Base-by-base conservation (phyloP, 495 filamentous ascomycete genomes). In the Podospora conica region DNA sequence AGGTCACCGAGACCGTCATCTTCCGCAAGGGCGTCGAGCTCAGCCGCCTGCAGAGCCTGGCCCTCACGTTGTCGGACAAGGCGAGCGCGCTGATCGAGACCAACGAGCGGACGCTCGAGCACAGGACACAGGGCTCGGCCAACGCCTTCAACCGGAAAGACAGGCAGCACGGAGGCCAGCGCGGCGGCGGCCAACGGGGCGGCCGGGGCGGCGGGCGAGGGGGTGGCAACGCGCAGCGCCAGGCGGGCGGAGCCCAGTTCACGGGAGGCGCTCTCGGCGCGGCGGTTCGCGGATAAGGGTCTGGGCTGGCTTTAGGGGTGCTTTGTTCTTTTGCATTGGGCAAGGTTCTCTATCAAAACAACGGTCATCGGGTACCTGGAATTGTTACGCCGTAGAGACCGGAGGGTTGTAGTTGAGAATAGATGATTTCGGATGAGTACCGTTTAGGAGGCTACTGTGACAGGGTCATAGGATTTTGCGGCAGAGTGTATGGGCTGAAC, bases 1-100 rank as follows among this genome's bases (percentile, higher is more conserved):
- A 98, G 79, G 96, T 99, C 79, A 97, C 94, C 77, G 87, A 90
- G 66, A 94, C 92, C 48, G 93, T 99, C 77, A 92, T 98, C 80
- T 99, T 99, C 91, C 88, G 96, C 78, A 98, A 98, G 88, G 95
- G 95, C 58, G 95, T 99, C 63, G 96, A 99, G 83, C 85, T 99
- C 58, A 96, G 92, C 67, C 86, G 95, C 68, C 87, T 99, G 61
- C 95, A 99, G 81, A 96, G 91, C 80, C 82, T 98, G 75, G 92
- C 96, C 64, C 86, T 99, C 66, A 95, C 92, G 23, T 81, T 99
- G 57, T 90, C 90, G 65, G 95, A 99, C 82, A 99, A 98, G 85
- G 94, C 95, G 54, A 94, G 90, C 72, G 88, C 88, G 56, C 85
- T 99, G 25, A 96, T 98, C 77, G 95, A 99, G 82, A 87, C 89